phyloP scores from a whole-genome alignment of 768 basidiomycete species.

The Boletus patriciae region DNA sequence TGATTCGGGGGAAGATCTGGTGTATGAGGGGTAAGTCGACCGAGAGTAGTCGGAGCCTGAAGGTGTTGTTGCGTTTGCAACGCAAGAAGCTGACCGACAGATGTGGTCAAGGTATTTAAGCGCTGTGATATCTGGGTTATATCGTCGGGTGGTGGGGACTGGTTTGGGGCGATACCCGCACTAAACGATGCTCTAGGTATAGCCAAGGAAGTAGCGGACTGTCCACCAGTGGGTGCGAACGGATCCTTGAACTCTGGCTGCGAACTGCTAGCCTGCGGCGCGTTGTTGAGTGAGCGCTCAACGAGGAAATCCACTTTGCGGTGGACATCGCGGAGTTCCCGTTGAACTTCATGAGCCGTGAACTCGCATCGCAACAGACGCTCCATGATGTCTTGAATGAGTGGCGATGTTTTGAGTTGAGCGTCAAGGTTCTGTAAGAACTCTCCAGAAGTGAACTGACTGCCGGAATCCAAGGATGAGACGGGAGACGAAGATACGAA shows the following conservation, averaged over 20 bases:
- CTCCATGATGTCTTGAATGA: constrained; percentile 74
- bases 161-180: constrained; percentile 70
- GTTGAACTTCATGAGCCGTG: constrained; percentile 68
- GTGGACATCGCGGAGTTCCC: constrained; percentile 69
- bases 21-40: constrained; percentile 34
- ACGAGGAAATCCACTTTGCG: constrained; percentile 77
- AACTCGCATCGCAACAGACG: constrained; percentile 72
- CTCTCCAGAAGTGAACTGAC: constrained; percentile 56
- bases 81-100: constrained; percentile 81
- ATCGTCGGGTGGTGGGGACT: constrained; percentile 65
- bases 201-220: constrained; percentile 37
- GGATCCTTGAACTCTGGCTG: constrained; percentile 85
- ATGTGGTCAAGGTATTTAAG: constrained; percentile 75
- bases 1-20: constrained; percentile 50
- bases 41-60: constrained; percentile 43
- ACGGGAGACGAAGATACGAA: constrained; percentile 71
- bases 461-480: constrained; percentile 75
- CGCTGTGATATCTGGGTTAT: constrained; percentile 75
- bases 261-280: constrained; percentile 20
- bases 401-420: constrained; percentile 72
- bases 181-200: constrained; percentile 63
- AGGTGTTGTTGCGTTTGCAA: constrained; percentile 73
- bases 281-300: constrained; percentile 53
- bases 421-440: constrained; percentile 57
- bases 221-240: constrained; percentile 50